These are phyloP conservation scores for Nicotiana benthamiana DNA, from an alignment of 257 asterid species.

Conservation along the genomic window DNA sequence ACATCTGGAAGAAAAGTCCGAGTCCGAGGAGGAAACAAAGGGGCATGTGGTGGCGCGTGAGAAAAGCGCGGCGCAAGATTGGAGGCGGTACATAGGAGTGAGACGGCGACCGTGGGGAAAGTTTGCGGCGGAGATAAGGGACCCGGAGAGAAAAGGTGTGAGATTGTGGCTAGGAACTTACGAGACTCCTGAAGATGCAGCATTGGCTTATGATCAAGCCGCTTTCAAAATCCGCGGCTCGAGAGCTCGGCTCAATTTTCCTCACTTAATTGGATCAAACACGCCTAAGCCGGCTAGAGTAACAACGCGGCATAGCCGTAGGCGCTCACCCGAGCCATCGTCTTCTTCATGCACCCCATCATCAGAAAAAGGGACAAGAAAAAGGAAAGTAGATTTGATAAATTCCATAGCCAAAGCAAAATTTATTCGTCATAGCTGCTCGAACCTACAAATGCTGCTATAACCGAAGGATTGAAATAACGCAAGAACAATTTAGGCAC, in stretches of 20 bases:
- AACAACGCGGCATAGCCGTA: neutral
- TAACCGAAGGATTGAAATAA: no score
- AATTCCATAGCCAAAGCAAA: constrained; percentile 5
- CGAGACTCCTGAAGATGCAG: constrained; percentile 12
- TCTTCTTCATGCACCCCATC: neutral
- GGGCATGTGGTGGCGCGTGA: neutral
- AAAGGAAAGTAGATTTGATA: constrained; percentile 5
- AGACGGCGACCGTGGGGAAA: constrained; percentile 20
- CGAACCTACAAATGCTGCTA: no score
- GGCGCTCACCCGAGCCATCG: neutral
- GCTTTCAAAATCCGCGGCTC: constrained; percentile 11
- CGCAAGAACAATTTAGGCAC: no score
- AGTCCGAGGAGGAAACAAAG: neutral
- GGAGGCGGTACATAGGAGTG: constrained; percentile 16
- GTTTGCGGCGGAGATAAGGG: constrained; percentile 16
- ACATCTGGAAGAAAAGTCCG: neutral
- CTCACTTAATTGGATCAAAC: neutral
- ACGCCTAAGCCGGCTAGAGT: neutral
- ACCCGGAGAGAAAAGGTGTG: constrained; percentile 10
- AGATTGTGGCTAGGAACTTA: constrained; percentile 18
- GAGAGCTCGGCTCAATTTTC: constrained; percentile 12
- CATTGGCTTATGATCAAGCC: constrained; percentile 19
- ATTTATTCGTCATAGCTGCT: neutral
- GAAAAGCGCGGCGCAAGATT: neutral
- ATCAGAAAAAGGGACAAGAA: neutral